Conservation (phyloP, 2,329 filamentous ascomycete species). For the Sclerotinia trifoliorum region DNA sequence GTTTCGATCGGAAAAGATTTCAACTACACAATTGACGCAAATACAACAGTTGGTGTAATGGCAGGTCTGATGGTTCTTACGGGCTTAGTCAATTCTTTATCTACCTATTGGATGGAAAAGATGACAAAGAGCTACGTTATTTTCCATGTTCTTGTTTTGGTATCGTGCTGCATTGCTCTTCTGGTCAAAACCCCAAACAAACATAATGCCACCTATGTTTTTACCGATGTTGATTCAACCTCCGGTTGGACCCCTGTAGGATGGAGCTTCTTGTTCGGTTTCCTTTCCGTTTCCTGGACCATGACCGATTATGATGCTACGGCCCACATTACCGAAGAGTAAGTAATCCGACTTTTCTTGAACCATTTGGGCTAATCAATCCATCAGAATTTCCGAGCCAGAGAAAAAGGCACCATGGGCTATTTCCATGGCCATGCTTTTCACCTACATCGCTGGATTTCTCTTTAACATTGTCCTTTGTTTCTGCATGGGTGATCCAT, state of each 20-base stretch:
- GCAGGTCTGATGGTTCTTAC: constrained; percentile 52
- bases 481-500: constrained; percentile 48
- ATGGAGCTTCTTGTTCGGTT: constrained; percentile 60
- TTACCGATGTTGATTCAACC: constrained; percentile 51
- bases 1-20: constrained; percentile 52
- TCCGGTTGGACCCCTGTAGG: constrained; percentile 55
- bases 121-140: constrained; percentile 58
- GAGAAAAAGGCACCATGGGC: constrained; percentile 55
- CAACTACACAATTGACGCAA: constrained; percentile 47
- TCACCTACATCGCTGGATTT: constrained; percentile 56
- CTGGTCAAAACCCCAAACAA: constrained; percentile 51
- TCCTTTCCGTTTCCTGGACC: constrained; percentile 58
- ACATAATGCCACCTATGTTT: constrained; percentile 53
- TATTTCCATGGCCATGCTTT: constrained; percentile 54
- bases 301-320: constrained; percentile 56
- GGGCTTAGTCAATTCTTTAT: constrained; percentile 54
- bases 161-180: constrained; percentile 52
- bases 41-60: constrained; percentile 55
- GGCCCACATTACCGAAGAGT: constrained; percentile 51
- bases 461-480: constrained; percentile 58
- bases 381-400: constrained; percentile 45
- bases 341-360: constrained; percentile 25
- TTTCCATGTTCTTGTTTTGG: constrained; percentile 53
- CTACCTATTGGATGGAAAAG: constrained; percentile 58
- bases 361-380: constrained; percentile 19